Evolutionary conservation across 2,329 filamentous ascomycete species (phyloP).

Genomic region (Aplosporella prunicola): DNA sequence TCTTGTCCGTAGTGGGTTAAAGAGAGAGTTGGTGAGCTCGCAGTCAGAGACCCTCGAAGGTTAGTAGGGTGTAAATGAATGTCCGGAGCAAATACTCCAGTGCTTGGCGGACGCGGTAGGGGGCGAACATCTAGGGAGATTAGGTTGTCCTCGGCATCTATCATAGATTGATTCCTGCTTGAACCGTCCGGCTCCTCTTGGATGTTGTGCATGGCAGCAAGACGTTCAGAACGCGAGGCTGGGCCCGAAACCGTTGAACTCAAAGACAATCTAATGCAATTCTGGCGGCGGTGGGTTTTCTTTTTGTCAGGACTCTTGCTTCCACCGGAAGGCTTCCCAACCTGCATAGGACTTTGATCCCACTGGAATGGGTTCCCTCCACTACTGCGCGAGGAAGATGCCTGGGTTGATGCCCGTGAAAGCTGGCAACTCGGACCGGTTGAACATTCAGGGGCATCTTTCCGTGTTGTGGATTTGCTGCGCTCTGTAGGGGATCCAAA

Average conservation of each 20-base stretch:
- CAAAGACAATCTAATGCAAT: slow-evolving; percentile 37
- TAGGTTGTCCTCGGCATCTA: slow-evolving; percentile 5
- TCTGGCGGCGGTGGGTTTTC: slow-evolving; percentile 35
- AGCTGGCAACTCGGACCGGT: slow-evolving; percentile 27
- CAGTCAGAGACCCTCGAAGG: slow-evolving; percentile 30
- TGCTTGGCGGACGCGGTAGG: slow-evolving; percentile 21
- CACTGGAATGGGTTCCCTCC: slow-evolving; percentile 39
- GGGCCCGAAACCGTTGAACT: slow-evolving; percentile 34
- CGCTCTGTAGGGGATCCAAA: slow-evolving; percentile 33
- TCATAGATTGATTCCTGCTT: not conserved
- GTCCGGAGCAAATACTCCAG: slow-evolving; percentile 26
- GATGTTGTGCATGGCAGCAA: slow-evolving; percentile 28
- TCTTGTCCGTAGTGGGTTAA: slow-evolving; percentile 20
- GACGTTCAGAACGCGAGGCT: slow-evolving; percentile 25
- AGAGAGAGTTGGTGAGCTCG: slow-evolving; percentile 31
- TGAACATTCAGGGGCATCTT: slow-evolving; percentile 25
- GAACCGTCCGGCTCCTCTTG: slow-evolving; percentile 24
- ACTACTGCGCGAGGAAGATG: slow-evolving; percentile 31
- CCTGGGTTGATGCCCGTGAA: slow-evolving; percentile 30
- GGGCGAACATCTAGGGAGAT: slow-evolving; percentile 14
- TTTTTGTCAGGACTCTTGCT: slow-evolving; percentile 37
- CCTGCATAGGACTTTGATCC: slow-evolving; percentile 28
- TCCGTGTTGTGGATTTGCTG: slow-evolving; percentile 19
- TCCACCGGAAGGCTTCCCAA: slow-evolving; percentile 33
- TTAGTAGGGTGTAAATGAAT: slow-evolving; percentile 24